Evolutionary conservation across 164 flowering plant species (phyloP).

Genomic region (Berberis vulgaris): DNA sequence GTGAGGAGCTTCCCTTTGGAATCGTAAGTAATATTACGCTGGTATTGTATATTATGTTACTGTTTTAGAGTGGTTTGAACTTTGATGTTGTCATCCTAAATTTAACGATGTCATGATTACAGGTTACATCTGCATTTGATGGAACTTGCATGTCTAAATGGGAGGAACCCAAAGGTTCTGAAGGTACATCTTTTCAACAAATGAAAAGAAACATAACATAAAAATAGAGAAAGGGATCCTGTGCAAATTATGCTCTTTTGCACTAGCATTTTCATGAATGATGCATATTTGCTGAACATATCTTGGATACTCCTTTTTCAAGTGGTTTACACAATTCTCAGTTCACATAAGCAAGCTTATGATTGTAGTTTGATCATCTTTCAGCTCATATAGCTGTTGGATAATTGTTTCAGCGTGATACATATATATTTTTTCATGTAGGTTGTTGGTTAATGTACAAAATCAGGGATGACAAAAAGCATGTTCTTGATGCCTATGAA

Average conservation of each 20-base stretch:
- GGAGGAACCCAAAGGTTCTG: conserved; percentile 97
- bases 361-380: not conserved
- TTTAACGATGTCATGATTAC: conserved; percentile 10
- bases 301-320: too few relatives aligned
- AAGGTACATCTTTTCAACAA: conserved; percentile 37
- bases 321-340: too few relatives aligned
- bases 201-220: not conserved
- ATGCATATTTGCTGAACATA: not conserved
- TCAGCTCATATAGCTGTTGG: not conserved
- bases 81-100: not conserved
- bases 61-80: not conserved
- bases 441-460: conserved; percentile 82
- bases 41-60: not conserved
- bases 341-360: too few relatives aligned
- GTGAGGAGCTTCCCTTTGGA: conserved; percentile 91
- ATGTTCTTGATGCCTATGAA: conserved; percentile 68
- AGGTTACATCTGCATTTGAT: conserved; percentile 93
- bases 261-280: not conserved
- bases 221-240: too few relatives aligned
- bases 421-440: conserved; percentile 21
- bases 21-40: conserved; percentile 52
- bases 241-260: not conserved
- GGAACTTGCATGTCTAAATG: conserved; percentile 70
- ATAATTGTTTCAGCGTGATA: not conserved
- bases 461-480: conserved; percentile 34